Conservation (phyloP, 345 rosid genomes). For the Lepidium didymum region DNA sequence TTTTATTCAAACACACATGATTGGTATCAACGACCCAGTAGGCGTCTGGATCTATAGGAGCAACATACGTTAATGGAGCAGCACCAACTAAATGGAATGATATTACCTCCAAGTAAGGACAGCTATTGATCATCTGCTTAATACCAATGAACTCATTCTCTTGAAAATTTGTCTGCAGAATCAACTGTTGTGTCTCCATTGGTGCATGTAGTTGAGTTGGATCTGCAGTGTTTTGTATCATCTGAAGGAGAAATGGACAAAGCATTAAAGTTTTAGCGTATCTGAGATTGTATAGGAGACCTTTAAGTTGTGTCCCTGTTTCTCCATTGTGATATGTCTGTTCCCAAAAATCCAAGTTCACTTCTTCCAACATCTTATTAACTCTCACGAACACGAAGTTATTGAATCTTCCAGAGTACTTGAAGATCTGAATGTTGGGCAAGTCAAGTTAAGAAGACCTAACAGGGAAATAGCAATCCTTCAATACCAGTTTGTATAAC, state of each 20-base stretch:
- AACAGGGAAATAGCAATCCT: conserved; percentile 17
- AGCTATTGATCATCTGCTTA: neutral
- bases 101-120: neutral
- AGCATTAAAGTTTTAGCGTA: neutral
- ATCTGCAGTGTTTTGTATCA: neutral
- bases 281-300: neutral
- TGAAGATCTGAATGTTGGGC: neutral
- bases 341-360: neutral
- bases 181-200: neutral
- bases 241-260: neutral
- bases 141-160: neutral
- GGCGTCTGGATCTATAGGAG: no score
- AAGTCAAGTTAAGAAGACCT: neutral
- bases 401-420: neutral
- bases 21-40: no score
- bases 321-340: neutral
- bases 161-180: neutral
- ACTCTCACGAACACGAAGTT: neutral
- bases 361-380: conserved; percentile 1
- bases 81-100: neutral
- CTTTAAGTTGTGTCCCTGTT: neutral
- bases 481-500: conserved; percentile 23
- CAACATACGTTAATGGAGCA: no score
- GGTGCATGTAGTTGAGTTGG: neutral
- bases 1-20: no score